Evolutionary conservation across 768 basidiomycete species (phyloP).

Genomic region (Lactarius vividus): DNA sequence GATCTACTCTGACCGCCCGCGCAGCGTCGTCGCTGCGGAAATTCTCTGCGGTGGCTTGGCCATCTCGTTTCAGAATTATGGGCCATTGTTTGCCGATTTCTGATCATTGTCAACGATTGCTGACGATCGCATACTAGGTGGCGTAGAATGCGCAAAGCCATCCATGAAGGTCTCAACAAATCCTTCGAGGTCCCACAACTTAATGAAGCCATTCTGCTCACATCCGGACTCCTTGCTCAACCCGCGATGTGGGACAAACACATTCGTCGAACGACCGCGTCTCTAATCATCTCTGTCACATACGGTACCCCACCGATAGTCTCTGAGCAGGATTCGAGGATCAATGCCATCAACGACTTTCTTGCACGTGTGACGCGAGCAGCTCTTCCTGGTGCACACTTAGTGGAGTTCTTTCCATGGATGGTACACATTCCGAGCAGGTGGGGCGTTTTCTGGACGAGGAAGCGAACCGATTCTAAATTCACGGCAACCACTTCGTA

Average conservation of each 20-base stretch:
- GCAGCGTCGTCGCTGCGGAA: slow-evolving; percentile 21
- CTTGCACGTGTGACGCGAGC: slow-evolving; percentile 22
- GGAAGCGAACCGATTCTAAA: background rate
- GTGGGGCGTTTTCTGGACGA: background rate
- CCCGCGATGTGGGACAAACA: slow-evolving; percentile 18
- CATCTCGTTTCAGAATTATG: slow-evolving; percentile 23
- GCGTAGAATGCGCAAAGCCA: slow-evolving; percentile 24
- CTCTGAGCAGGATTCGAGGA: slow-evolving; percentile 13
- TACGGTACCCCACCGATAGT: slow-evolving; percentile 17
- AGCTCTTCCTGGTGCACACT: slow-evolving; percentile 23
- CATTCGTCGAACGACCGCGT: slow-evolving; percentile 21
- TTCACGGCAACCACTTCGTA: background rate
- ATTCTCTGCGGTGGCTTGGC: slow-evolving; percentile 24
- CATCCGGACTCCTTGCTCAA: slow-evolving; percentile 16
- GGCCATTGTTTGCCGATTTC: slow-evolving; percentile 14
- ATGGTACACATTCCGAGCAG: slow-evolving; percentile 27
- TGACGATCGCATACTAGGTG: slow-evolving; percentile 15
- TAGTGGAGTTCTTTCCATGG: slow-evolving; percentile 28
- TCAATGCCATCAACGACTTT: slow-evolving; percentile 24
- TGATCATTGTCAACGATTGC: background rate
- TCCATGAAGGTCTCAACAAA: slow-evolving; percentile 21
- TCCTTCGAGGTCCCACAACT: slow-evolving; percentile 15
- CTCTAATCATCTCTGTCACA: slow-evolving; percentile 24
- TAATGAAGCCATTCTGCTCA: slow-evolving; percentile 21
- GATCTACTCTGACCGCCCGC: slow-evolving; percentile 26